Evolutionary conservation across 768 basidiomycete species (phyloP).

Genomic region (Tylopilus plumbeoviolaceoides): DNA sequence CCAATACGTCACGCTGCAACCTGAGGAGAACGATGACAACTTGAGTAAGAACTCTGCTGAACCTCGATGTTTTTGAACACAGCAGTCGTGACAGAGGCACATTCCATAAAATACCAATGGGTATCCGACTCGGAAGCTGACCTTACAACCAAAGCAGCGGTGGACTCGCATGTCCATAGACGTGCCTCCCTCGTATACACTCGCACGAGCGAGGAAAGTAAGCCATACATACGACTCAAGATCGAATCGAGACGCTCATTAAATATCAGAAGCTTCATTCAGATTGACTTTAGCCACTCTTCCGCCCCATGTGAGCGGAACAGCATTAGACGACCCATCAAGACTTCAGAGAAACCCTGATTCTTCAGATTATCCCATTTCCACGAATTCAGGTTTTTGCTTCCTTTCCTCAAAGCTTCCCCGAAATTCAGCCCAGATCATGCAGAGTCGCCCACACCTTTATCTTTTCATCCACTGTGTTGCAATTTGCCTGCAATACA

Average conservation of each 20-base stretch:
- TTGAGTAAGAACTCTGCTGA: constrained; percentile 4
- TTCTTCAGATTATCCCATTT: not conserved
- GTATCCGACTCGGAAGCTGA: not conserved
- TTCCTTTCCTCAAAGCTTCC: not conserved
- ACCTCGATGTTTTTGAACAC: not conserved
- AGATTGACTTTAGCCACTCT: not conserved
- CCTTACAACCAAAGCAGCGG: not conserved
- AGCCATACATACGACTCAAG: not conserved
- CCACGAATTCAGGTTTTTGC: not conserved
- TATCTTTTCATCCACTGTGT: constrained; percentile 46
- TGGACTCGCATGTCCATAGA: not conserved
- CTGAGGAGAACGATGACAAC: not conserved
- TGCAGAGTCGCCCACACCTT: constrained; percentile 14
- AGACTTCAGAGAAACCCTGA: not conserved
- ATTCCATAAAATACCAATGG: not conserved
- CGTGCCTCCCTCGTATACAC: not conserved
- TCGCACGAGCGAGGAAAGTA: constrained; percentile 9
- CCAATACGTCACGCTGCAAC: not conserved
- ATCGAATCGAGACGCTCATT: not conserved
- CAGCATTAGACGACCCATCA: not conserved
- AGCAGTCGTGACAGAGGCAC: not conserved
- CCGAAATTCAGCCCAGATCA: not conserved
- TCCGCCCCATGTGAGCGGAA: not conserved
- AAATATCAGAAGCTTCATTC: constrained; percentile 5
- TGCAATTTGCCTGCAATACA: constrained; percentile 58